These are phyloP conservation scores for Fomitopsis pulvina DNA, from an alignment of 768 basidiomycete species.

Conservation along the genomic window DNA sequence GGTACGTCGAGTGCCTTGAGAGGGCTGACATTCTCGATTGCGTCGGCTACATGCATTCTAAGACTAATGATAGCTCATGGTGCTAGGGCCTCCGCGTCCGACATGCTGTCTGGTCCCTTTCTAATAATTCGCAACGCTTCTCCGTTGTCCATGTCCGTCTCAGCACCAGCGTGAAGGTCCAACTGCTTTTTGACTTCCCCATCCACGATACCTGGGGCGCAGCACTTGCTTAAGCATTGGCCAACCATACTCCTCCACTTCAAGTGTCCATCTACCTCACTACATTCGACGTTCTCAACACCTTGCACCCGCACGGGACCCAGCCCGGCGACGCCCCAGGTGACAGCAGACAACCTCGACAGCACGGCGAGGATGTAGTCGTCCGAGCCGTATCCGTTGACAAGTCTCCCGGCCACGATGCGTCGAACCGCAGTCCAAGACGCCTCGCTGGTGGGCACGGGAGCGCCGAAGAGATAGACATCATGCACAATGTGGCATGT, in stretches of 20 bases:
- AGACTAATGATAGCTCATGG: neutral
- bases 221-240: constrained; percentile 33
- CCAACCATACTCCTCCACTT: constrained; percentile 46
- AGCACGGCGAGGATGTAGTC: constrained; percentile 53
- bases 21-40: too few species aligned
- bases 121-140: constrained; percentile 11
- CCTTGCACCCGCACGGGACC: constrained; percentile 41
- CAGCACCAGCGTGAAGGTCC: constrained; percentile 20
- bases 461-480: constrained; percentile 49
- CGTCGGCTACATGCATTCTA: too few species aligned
- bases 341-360: constrained; percentile 37
- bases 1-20: too few species aligned
- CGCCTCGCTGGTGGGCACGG: constrained; percentile 32
- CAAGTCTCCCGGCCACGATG: constrained; percentile 43
- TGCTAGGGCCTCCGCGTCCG: neutral
- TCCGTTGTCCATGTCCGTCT: constrained; percentile 14
- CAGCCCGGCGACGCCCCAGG: constrained; percentile 47
- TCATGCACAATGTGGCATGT: constrained; percentile 46
- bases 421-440: constrained; percentile 43
- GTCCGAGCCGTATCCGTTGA: constrained; percentile 45
- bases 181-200: constrained; percentile 32
- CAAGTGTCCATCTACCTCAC: constrained; percentile 42
- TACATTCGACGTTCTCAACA: constrained; percentile 44
- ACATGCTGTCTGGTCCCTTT: neutral
- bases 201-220: constrained; percentile 32